Base-by-base conservation (phyloP, 208 protist species). In the Crithidia expoeki region DNA sequence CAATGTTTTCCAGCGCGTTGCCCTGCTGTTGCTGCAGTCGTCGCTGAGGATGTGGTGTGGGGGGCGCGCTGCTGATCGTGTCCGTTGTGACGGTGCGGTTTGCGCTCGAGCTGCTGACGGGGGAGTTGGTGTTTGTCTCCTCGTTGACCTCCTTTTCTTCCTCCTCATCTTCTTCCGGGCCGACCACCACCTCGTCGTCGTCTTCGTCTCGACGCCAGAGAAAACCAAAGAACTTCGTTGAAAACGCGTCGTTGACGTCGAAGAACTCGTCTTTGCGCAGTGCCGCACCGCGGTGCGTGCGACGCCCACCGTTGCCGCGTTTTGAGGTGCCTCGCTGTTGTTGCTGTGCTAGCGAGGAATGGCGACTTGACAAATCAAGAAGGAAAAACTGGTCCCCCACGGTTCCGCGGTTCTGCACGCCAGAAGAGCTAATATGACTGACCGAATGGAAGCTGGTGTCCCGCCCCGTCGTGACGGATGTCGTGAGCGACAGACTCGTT, bases 161-260 rank as follows among this genome's bases (percentile, higher is more conserved):
- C 1, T 44, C 42, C 21, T 53, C 71, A 11, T 38, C 51, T 5
- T 10, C 21, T 32, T 40, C 36, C 12, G 28, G 21, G n/a, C 33
- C 71, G 46, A 68, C 23, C 4, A n/a, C 6, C 14, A 58, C 32
- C 17, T 65, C 63, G n/a, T 76, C 63, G n/a, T 76, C 62, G 9
- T 46, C 49, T 30, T 75, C 61, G 53, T 57, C 21, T 5, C n/a
- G 46, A 12, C 21, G 7, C 71, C 71, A 76, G 9, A 92, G 64
- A 58, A 89, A 92, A 14, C 77, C 66, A 34, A 92, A 92, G 58
- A 92, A 72, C 51, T 81, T 79, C 6, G 75, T 73, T 10, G 86
- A 81, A 63, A 92, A 89, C 17, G 88, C 62, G 44, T 89, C 78
- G 66, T 74, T 71, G 14, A 82, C 72, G 58, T 80, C 81, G 60